phyloP scores from a whole-genome alignment of 2,329 filamentous ascomycete species.

The Colletotrichum abscissum region DNA sequence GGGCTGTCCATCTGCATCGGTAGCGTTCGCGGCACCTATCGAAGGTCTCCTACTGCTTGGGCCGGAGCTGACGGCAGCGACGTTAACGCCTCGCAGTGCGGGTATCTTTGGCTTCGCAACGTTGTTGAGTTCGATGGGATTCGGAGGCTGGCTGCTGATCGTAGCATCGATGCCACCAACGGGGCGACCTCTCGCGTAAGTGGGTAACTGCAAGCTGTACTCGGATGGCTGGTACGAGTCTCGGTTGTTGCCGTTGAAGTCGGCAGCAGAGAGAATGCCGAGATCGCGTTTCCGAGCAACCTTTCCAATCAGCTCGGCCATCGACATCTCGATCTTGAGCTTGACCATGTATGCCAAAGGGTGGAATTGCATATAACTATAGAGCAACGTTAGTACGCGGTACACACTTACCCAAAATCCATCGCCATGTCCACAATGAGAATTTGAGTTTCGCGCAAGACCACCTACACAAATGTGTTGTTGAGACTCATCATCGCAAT shows the following conservation, averaged over 20 bases:
- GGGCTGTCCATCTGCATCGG: slow-evolving; percentile 15
- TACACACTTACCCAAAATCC: not conserved
- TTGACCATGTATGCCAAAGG: slow-evolving; percentile 64
- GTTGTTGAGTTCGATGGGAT: not conserved
- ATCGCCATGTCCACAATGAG: not conserved
- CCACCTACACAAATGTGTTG: slow-evolving; percentile 52
- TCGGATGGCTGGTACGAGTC: slow-evolving; percentile 20
- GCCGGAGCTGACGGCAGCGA: slow-evolving; percentile 17
- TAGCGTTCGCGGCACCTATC: not conserved
- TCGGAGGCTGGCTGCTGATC: not conserved
- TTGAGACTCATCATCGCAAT: slow-evolving; percentile 57
- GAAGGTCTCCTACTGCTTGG: not conserved
- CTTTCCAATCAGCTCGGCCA: slow-evolving; percentile 62
- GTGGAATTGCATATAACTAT: slow-evolving; percentile 60
- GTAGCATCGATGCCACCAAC: not conserved
- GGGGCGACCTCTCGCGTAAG: not conserved
- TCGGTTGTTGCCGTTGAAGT: slow-evolving; percentile 4
- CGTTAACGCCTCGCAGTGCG: slow-evolving; percentile 7
- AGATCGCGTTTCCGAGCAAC: slow-evolving; percentile 41
- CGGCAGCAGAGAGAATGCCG: slow-evolving; percentile 17
- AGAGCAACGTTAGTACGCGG: slow-evolving; percentile 33
- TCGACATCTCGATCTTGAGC: slow-evolving; percentile 65
- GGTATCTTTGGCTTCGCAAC: not conserved
- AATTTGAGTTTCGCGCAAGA: not conserved
- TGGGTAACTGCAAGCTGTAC: slow-evolving; percentile 23